These are phyloP conservation scores for Discostella pseudostelligera DNA, from an alignment of 108 stramenopile species.

Conservation along the genomic window DNA sequence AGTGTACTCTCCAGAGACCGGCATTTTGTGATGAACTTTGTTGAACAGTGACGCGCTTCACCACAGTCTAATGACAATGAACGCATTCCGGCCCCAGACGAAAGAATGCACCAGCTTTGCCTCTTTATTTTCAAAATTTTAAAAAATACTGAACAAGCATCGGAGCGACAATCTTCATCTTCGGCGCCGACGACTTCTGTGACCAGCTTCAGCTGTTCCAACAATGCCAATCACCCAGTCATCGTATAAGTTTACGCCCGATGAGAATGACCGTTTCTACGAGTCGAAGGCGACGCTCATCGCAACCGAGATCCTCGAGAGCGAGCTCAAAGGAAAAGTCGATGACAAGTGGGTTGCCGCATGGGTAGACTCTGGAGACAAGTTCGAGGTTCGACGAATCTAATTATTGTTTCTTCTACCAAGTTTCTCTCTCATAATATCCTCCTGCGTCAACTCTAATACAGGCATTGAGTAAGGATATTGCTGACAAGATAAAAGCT, in stretches of 20 bases:
- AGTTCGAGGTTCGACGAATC: slow-evolving; percentile 23
- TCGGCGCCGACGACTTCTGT: too few species aligned
- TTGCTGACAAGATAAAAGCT: slow-evolving; percentile 64
- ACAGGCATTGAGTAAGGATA: slow-evolving; percentile 30
- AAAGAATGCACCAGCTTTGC: too few species aligned
- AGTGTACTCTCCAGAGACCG: slow-evolving; percentile 30
- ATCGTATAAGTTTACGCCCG: slow-evolving; percentile 43
- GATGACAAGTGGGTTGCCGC: slow-evolving; percentile 54
- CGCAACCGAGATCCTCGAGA: slow-evolving; percentile 40
- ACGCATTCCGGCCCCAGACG: too few species aligned
- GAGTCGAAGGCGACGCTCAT: slow-evolving; percentile 39
- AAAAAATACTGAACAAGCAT: too few species aligned
- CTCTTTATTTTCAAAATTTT: too few species aligned
- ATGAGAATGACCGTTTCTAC: slow-evolving; percentile 44
- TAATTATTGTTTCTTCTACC: neutral
- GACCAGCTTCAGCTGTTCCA: too few species aligned
- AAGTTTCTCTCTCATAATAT: neutral
- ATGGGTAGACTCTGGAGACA: slow-evolving; percentile 46
- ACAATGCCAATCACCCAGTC: slow-evolving; percentile 27
- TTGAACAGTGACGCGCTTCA: too few species aligned
- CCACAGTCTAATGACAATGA: too few species aligned
- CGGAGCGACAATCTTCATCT: too few species aligned
- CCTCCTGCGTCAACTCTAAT: neutral
- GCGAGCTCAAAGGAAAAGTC: slow-evolving; percentile 22
- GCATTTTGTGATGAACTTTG: slow-evolving; percentile 9